Base-by-base conservation (phyloP, 768 basidiomycete genomes). In the Xerocomus spinulosus region DNA sequence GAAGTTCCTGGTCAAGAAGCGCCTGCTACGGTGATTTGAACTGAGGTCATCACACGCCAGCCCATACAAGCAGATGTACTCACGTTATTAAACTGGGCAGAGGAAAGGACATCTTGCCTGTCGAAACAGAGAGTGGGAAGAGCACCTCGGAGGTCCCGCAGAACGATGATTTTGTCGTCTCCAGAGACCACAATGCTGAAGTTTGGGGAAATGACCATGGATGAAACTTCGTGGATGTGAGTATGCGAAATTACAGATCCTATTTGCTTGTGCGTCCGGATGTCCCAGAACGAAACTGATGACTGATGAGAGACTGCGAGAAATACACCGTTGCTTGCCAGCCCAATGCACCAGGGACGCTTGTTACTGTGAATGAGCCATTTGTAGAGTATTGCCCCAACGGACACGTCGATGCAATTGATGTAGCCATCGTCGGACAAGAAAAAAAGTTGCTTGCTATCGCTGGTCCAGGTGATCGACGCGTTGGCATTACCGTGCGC, bases 281-380 rank as follows among this genome's bases (percentile, higher is more conserved):
- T 44, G n/a, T 54, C 46, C 34, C 38, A 53, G 21, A 54, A 48
- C 1, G 51, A 42, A 21, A 54, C 39, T 0, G 46, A 48, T 4
- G 41, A 28, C 1, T 25, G 18, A 6, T 13, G 28, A 9, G 38
- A 44, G 15, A 24, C 38, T 21, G 42, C 46, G 25, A 54, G 21
- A 14, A 52, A 41, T 15, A 12, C 2, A 12, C 18, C n/a, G 3
- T 7, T 10, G 13, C n/a, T 35, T 7, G 52, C 20, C 12, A 54
- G 17, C 3, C 45, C n/a, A 3, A 53, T 45, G 30, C 30, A 45
- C 6, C 2, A 23, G 9, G 8, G 3, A 14, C 17, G 6, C 2
- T 7, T 5, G 5, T 18, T 37, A 8, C 17, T 17, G 29, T 42
- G 32, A 29, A 45, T 42, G 13, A 14, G 25, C 52, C 46, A 53